These are phyloP conservation scores for Russula vinacea DNA, from an alignment of 768 basidiomycete genomes.

Conservation along the genomic window DNA sequence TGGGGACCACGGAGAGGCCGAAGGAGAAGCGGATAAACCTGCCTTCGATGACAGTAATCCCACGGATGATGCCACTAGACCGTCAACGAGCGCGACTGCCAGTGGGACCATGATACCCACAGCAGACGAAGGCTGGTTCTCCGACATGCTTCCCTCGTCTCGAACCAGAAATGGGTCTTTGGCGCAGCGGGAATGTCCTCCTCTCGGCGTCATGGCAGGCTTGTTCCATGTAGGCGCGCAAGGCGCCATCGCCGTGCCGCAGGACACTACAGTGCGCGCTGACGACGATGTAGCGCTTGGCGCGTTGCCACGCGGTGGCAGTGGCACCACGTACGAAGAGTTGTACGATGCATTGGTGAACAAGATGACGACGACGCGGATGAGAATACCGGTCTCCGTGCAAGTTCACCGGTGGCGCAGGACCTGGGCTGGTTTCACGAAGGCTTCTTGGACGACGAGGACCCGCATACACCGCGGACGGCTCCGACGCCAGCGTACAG, in stretches of 20 bases:
- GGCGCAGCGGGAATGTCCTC: constrained; percentile 73
- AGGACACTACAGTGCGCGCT: constrained; percentile 54
- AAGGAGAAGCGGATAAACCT: constrained; percentile 78
- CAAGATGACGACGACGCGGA: constrained; percentile 67
- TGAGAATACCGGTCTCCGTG: constrained; percentile 63
- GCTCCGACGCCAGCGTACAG: constrained; percentile 38
- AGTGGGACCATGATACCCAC: constrained; percentile 48
- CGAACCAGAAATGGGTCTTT: constrained; percentile 86
- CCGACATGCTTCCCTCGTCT: constrained; percentile 69
- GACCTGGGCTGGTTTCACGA: constrained; percentile 57
- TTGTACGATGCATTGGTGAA: constrained; percentile 94
- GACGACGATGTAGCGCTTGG: constrained; percentile 79
- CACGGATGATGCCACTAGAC: constrained; percentile 33
- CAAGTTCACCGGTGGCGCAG: constrained; percentile 37
- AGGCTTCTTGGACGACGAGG: constrained; percentile 81
- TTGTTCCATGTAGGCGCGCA: constrained; percentile 79
- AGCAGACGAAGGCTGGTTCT: constrained; percentile 82
- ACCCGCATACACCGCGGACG: constrained; percentile 38
- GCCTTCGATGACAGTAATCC: constrained; percentile 47
- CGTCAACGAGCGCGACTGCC: too few species aligned
- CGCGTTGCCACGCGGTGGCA: constrained; percentile 45
- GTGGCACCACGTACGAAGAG: constrained; percentile 61
- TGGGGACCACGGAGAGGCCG: constrained; percentile 74
- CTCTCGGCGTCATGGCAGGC: constrained; percentile 63
- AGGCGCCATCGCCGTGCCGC: constrained; percentile 39